phyloP scores from a whole-genome alignment of 495 filamentous ascomycete genomes.

The Aspergillus wentii region DNA sequence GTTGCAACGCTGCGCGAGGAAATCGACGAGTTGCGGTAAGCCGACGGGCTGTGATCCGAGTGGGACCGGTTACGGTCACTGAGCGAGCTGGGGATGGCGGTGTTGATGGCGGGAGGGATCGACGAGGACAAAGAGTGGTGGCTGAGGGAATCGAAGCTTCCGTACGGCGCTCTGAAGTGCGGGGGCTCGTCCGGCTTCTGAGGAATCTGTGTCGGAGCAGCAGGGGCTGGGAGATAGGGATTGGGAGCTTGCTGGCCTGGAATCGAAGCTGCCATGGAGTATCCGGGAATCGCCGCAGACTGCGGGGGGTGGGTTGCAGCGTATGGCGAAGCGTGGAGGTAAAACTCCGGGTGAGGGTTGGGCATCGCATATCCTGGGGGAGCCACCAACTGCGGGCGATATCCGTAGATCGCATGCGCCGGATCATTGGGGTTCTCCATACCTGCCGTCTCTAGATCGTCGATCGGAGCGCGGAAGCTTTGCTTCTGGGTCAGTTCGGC shows the following conservation, averaged over 20 bases:
- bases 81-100: conserved; percentile 25
- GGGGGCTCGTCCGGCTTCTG: conserved; percentile 35
- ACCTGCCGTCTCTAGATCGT: conserved; percentile 48
- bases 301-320: conserved; percentile 34
- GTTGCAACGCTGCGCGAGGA: conserved; percentile 38
- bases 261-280: conserved; percentile 31
- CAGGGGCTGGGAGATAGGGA: conserved; percentile 34
- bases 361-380: conserved; percentile 33
- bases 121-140: conserved; percentile 33
- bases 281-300: conserved; percentile 27
- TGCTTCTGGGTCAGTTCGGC: conserved; percentile 57
- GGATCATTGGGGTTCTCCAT: conserved; percentile 36
- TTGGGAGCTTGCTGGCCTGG: conserved; percentile 31
- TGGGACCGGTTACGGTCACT: conserved; percentile 38
- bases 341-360: conserved; percentile 32
- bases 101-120: conserved; percentile 27
- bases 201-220: conserved; percentile 19
- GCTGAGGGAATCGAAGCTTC: conserved; percentile 31
- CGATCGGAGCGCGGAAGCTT: conserved; percentile 66
- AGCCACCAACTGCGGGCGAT: conserved; percentile 36
- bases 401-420: conserved; percentile 34
- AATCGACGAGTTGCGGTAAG: conserved; percentile 40
- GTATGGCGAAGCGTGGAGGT: conserved; percentile 30
- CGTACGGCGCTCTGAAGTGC: conserved; percentile 30
- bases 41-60: conserved; percentile 36